Evolutionary conservation across 2,329 filamentous ascomycete species (phyloP).

Genomic region (Phyllosticta citriasiana): DNA sequence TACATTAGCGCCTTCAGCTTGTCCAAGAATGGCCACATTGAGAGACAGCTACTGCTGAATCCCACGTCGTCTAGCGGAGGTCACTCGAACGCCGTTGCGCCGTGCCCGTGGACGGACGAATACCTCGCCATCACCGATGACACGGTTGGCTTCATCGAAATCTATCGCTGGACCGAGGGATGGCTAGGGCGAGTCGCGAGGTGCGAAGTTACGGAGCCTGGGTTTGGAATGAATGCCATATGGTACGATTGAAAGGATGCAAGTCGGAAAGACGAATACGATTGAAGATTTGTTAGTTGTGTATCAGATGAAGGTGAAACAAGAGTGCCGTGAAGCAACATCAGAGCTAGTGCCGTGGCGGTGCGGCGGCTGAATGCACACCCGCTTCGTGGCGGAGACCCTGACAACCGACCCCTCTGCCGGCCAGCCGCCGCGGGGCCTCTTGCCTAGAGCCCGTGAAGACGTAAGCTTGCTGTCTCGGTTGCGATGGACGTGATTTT

Average conservation of each 20-base stretch:
- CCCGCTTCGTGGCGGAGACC: background rate
- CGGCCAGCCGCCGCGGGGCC: conserved; percentile 7
- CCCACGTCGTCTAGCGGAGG: conserved; percentile 81
- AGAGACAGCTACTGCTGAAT: conserved; percentile 68
- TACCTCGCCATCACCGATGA: conserved; percentile 88
- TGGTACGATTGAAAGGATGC: conserved; percentile 62
- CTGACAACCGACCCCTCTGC: conserved; percentile 5
- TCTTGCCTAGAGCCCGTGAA: background rate
- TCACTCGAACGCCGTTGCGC: conserved; percentile 79
- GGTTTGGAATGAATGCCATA: conserved; percentile 93
- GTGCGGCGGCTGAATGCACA: background rate
- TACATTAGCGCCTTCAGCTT: conserved; percentile 77
- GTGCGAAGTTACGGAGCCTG: conserved; percentile 70
- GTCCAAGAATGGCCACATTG: conserved; percentile 57
- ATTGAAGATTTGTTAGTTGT: background rate
- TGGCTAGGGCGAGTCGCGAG: conserved; percentile 68
- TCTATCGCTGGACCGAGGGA: conserved; percentile 79
- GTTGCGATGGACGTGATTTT: background rate
- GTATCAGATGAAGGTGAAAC: background rate
- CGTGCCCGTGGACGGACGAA: conserved; percentile 75
- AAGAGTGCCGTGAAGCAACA: conserved; percentile 1
- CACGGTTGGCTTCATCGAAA: conserved; percentile 77
- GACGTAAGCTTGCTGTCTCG: background rate
- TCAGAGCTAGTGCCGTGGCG: background rate
- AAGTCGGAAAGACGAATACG: background rate